Evolutionary conservation across 176 grass and related monocot genomes (phyloP), one percentile per base, ranked within the genome.

Genomic region (Miscanthus lutarioriparius): DNA sequence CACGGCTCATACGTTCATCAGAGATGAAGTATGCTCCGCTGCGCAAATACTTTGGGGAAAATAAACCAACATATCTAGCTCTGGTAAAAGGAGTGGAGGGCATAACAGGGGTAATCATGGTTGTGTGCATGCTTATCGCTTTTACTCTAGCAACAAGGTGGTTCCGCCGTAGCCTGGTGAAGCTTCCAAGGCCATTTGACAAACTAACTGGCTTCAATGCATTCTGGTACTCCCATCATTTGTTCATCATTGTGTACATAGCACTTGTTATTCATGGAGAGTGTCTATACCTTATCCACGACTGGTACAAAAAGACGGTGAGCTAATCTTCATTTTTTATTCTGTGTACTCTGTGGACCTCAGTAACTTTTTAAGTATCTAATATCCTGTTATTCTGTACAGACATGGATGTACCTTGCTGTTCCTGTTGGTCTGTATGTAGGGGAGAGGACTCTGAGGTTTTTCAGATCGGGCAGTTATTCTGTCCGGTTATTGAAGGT

Each of bases 381-480:
- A 86, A 66, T 77, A 67, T 61, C 39, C 67, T 32, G 53, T 76
- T 70, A 67, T 83, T 77, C 77, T 28, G n/a, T 65, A 58, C 90
- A 99, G 97, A 96, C 97, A 76, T 99, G 97, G 97, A 99, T 99
- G 97, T 99, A 96, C 88, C 84, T 99, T 86, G 79, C 91, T 12
- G 88, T 92, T 49, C 97, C 97, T 36, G 77, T 99, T 91, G 87
- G 87, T 69, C 80, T 99, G 61, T 99, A 96, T 76, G 89, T 84
- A 43, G 97, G 91, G 59, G 97, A 99, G 78, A 92, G 97, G 67
- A 92, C 84, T 33, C 90, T 99, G 48, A 96, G 97, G 80, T 92
- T 91, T 68, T 91, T 99, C 37, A 87, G 93, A 78, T 96, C 97
- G 43, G 92, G 97, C 81, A 89, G 94, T 83, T 96, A 94, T 37